Evolutionary conservation across 208 protist species (phyloP).

Genomic region (Wallacemonas sp.): DNA sequence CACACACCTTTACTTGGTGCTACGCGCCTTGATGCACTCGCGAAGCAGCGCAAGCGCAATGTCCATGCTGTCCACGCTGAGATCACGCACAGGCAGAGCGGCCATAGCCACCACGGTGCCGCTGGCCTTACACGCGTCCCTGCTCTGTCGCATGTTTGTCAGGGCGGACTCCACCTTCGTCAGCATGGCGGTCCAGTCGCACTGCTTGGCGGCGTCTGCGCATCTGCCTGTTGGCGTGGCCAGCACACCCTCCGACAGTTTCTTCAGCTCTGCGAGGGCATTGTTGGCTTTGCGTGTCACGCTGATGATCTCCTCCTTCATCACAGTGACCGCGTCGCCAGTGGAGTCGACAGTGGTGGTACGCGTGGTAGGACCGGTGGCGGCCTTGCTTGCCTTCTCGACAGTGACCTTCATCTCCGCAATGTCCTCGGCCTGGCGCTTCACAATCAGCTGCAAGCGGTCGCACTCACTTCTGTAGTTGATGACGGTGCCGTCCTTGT

Average conservation of each 20-base stretch:
- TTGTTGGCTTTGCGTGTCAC: conserved; percentile 21
- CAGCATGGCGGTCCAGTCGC: background rate
- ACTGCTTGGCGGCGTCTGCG: background rate
- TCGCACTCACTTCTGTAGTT: conserved; percentile 41
- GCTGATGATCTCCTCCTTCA: conserved; percentile 26
- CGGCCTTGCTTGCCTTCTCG: conserved; percentile 18
- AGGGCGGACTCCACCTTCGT: background rate
- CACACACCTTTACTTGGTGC: background rate
- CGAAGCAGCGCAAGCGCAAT: background rate
- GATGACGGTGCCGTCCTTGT: conserved; percentile 10
- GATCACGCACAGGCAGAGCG: conserved; percentile 1
- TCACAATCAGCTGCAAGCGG: conserved; percentile 20
- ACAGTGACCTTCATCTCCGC: conserved; percentile 31
- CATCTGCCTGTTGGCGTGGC: background rate
- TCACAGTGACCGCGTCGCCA: conserved; percentile 8
- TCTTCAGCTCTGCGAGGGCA: conserved; percentile 18
- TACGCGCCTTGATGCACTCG: background rate
- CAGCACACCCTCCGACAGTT: conserved; percentile 12
- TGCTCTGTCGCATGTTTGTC: background rate
- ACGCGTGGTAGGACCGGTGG: conserved; percentile 4
- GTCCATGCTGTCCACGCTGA: conserved; percentile 7
- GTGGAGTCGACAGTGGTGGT: too few relatives aligned
- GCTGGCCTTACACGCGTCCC: background rate
- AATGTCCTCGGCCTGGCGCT: conserved; percentile 6
- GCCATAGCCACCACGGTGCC: background rate